Percentiles rank a stretch among this genome's conserved stretches.
Conservation (phyloP, 164 flowering plant species). For the Paratinospora sagittata region DNA sequence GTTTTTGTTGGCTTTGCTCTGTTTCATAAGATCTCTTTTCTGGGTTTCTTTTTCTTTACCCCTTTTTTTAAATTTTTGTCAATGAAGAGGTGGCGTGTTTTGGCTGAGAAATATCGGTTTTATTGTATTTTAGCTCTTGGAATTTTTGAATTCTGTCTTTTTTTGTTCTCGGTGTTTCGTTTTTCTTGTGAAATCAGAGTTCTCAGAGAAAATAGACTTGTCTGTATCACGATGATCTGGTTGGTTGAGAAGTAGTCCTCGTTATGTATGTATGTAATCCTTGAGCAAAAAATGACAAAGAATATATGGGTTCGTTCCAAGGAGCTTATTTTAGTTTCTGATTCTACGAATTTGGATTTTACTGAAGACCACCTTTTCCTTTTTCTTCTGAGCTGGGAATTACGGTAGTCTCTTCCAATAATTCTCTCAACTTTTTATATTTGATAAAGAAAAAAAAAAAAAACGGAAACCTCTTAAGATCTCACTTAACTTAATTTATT, state of each 20-base stretch:
- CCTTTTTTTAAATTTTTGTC: too few species aligned
- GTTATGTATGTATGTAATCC: neutral
- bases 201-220: slow-evolving; percentile 5
- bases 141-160: neutral
- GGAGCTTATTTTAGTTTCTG: neutral
- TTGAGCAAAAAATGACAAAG: neutral
- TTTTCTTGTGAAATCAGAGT: neutral
- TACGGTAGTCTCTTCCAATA: too few species aligned
- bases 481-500: too few species aligned
- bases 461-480: neutral
- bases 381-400: too few species aligned
- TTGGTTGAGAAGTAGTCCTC: neutral
- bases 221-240: neutral
- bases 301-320: neutral
- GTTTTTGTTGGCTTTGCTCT: too few species aligned
- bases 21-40: too few species aligned
- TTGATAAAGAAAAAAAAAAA: neutral
- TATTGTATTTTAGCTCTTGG: neutral
- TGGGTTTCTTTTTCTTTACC: too few species aligned
- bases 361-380: too few species aligned
- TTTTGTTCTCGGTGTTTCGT: neutral
- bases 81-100: neutral
- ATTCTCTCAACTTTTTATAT: too few species aligned
- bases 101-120: neutral
- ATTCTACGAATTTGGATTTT: neutral